These are phyloP conservation scores for Cadophora sp. DNA, from an alignment of 2,329 filamentous ascomycete genomes.

Conservation along the genomic window DNA sequence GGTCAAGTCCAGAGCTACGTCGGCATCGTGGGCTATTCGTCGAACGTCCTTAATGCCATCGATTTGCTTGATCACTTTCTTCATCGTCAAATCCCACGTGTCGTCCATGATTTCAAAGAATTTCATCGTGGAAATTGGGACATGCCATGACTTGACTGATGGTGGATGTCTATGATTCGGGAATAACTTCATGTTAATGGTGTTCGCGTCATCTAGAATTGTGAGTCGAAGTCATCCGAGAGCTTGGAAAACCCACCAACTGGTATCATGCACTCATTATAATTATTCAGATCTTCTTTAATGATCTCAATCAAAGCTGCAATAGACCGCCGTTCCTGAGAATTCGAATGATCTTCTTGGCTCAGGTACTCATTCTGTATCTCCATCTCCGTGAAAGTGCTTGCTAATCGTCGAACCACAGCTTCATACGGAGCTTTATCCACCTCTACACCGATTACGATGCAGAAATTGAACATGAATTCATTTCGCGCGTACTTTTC, in stretches of 20 bases:
- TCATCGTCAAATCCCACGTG: constrained; percentile 78
- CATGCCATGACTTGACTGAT: constrained; percentile 84
- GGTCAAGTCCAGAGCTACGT: constrained; percentile 86
- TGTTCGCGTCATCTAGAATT: constrained; percentile 81
- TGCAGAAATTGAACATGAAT: constrained; percentile 98
- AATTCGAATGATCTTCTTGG: constrained; percentile 44
- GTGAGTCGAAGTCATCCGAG: constrained; percentile 14
- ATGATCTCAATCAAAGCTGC: constrained; percentile 84
- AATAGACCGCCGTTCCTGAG: constrained; percentile 69
- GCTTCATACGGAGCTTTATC: constrained; percentile 83
- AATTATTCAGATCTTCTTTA: constrained; percentile 91
- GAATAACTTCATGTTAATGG: constrained; percentile 95
- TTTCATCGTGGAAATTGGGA: constrained; percentile 78
- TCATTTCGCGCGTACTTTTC: constrained; percentile 88
- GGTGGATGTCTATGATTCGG: constrained; percentile 80
- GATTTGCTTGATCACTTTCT: constrained; percentile 82
- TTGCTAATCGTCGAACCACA: constrained; percentile 84
- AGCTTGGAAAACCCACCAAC: constrained; percentile 66
- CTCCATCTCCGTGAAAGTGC: constrained; percentile 87
- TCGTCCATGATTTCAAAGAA: constrained; percentile 68
- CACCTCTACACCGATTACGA: constrained; percentile 74
- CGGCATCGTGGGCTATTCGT: constrained; percentile 82
- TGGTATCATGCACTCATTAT: constrained; percentile 98
- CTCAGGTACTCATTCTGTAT: constrained; percentile 88
- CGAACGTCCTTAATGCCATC: constrained; percentile 91